A percentile compares a stretch with the other conserved stretches of the same genome.
These are phyloP conservation scores for Oidiodendron maius DNA, from an alignment of 495 filamentous ascomycete species.

Conservation along the genomic window DNA sequence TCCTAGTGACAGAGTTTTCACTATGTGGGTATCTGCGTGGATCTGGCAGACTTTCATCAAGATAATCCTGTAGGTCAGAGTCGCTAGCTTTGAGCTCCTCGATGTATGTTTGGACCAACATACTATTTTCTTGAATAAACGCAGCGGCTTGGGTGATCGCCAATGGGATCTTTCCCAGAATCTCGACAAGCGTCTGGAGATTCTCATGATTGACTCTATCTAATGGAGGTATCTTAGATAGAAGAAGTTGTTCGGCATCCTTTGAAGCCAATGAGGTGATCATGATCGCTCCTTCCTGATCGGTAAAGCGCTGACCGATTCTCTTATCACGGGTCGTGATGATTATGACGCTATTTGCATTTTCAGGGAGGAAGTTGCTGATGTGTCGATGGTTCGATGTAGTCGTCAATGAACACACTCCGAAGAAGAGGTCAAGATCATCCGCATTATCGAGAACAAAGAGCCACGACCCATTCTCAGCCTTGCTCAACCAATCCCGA, in stretches of 20 bases:
- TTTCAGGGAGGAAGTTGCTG: constrained; percentile 29
- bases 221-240: constrained; percentile 1
- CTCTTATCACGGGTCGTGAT: constrained; percentile 12
- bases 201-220: neutral
- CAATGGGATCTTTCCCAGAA: constrained; percentile 5
- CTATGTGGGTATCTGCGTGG: constrained; percentile 24
- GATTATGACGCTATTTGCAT: constrained; percentile 28
- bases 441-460: constrained; percentile 50
- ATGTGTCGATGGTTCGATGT: constrained; percentile 9
- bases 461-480: constrained; percentile 35
- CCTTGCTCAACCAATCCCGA: constrained; percentile 29
- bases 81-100: constrained; percentile 24
- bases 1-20: constrained; percentile 27
- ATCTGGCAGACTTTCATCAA: constrained; percentile 4
- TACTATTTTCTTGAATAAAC: constrained; percentile 8
- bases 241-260: constrained; percentile 10
- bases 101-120: constrained; percentile 24
- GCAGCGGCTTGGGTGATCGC: constrained; percentile 15
- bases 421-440: constrained; percentile 32
- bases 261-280: neutral
- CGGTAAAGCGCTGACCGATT: constrained; percentile 5
- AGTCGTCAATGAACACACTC: neutral
- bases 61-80: constrained; percentile 12
- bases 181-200: constrained; percentile 1
- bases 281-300: neutral